Base-by-base conservation (phyloP, 2,329 filamentous ascomycete species). In the Ascochyta clinopodiicola region DNA sequence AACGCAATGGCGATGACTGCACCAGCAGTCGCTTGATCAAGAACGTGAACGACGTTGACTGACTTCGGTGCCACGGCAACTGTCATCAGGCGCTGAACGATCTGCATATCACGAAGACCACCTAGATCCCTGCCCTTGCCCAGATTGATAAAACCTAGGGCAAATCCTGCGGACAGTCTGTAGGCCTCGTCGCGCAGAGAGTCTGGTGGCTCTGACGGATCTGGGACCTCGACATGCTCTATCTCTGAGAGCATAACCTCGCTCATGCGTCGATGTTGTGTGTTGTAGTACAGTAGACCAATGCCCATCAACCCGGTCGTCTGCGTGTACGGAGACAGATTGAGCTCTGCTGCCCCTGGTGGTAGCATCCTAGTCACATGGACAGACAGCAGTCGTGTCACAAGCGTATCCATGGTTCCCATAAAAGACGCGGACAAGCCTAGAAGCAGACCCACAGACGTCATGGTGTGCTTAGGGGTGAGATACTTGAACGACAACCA, bases 381-480 rank as follows among this genome's bases (percentile, higher is more conserved):
- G 0, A 99, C 94, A 2, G 95, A 99, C 4, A 99, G 81, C 34
- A 99, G 81, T 22, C 95, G 87, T 8, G 95, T 98, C 57, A 98
- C 94, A 25, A 97, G 82, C 2, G 91, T 95, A 73, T 99, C 95
- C 94, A 98, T 98, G 2, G 93, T 98, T 1, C 96, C 95, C 63
- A 97, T 83, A 71, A 96, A 96, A 1, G 95, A 98, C 24, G 91
- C 95, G 8, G 95, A 93, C 17, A 99, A 81, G 1, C 95, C 95
- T 0, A 99, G 82, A 3, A 99, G 82, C n/a, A 99, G 81, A 9
- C 95, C 95, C 50, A 99, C 94, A 0, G 95, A 98, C 22, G 95
- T 98, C 95, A 99, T 99, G 24, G 93, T 96, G 75, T 99, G 96
- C 70, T 99, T 99, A 1, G 95, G 94, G 0, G 95, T 99, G n/a